These are phyloP conservation scores for Ampelocalamus luodianensis DNA, from an alignment of 176 grass and related monocot species.

Conservation along the genomic window DNA sequence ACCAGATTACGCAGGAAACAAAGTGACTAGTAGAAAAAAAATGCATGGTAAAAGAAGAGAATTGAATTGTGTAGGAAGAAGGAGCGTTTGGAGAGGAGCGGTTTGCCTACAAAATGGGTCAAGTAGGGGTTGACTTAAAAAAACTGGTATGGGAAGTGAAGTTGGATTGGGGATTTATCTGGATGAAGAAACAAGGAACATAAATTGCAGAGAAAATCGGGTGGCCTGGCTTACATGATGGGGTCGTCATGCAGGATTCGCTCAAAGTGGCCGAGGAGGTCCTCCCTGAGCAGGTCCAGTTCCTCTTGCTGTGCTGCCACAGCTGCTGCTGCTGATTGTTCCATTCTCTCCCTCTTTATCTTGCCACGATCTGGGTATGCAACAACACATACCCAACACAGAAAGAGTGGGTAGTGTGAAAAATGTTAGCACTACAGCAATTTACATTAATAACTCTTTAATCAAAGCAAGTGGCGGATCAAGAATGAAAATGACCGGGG, in stretches of 20 bases:
- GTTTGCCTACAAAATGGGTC: neutral
- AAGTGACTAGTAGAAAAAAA: neutral
- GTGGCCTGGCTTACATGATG: conserved; percentile 46
- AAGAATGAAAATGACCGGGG: no score
- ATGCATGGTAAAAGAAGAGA: neutral
- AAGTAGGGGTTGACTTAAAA: neutral
- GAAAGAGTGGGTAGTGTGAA: neutral
- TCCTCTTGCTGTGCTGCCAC: neutral
- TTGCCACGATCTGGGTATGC: neutral
- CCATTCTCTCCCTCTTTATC: neutral
- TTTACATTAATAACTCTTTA: no score
- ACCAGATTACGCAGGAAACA: neutral
- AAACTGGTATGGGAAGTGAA: neutral
- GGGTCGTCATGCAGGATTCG: conserved; percentile 53
- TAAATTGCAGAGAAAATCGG: neutral
- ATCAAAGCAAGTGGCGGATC: no score
- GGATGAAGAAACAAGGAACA: neutral
- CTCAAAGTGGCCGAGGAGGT: conserved; percentile 56
- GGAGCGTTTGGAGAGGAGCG: neutral
- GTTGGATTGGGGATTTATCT: neutral
- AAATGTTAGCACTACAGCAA: no score
- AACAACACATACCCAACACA: neutral
- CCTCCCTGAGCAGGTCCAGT: neutral
- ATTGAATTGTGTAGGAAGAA: neutral
- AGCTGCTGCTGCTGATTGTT: neutral